Conservation (phyloP, 2,329 filamentous ascomycete species). For the Dactylellina cionopaga region DNA sequence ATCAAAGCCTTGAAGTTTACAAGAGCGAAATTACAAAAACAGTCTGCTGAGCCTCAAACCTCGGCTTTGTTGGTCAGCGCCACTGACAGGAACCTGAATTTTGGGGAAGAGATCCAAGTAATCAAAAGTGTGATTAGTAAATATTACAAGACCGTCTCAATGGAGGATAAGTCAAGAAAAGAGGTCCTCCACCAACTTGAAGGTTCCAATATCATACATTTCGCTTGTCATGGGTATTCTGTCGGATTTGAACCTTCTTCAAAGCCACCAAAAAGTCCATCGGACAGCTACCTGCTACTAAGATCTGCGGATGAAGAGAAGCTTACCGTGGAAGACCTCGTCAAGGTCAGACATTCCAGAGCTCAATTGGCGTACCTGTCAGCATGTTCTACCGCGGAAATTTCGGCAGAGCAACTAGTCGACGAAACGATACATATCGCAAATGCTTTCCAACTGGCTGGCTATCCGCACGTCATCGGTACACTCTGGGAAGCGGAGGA, state of each 20-base stretch:
- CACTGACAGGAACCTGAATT: background rate
- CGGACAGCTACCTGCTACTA: background rate
- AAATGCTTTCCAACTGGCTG: too few relatives aligned
- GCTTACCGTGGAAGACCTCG: constrained; percentile 2
- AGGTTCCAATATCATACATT: background rate
- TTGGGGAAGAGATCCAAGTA: too few relatives aligned
- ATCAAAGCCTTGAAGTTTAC: constrained; percentile 1
- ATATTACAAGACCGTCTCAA: background rate
- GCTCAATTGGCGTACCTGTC: background rate
- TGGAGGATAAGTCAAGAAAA: background rate
- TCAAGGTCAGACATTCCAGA: background rate
- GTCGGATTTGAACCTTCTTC: too few relatives aligned
- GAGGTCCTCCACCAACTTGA: background rate
- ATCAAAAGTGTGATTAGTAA: background rate
- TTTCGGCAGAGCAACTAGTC: background rate
- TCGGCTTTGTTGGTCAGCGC: background rate
- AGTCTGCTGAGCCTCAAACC: too few relatives aligned
- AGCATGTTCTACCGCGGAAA: background rate
- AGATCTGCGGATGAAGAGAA: background rate
- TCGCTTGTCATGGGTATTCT: too few relatives aligned
- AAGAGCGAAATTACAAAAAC: background rate
- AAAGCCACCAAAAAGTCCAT: constrained; percentile 3
- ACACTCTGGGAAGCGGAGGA: too few relatives aligned
- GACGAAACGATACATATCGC: too few relatives aligned
- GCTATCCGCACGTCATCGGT: too few relatives aligned